Base-by-base conservation (phyloP, 2,329 filamentous ascomycete species). In the Paecilomyces variotii region DNA sequence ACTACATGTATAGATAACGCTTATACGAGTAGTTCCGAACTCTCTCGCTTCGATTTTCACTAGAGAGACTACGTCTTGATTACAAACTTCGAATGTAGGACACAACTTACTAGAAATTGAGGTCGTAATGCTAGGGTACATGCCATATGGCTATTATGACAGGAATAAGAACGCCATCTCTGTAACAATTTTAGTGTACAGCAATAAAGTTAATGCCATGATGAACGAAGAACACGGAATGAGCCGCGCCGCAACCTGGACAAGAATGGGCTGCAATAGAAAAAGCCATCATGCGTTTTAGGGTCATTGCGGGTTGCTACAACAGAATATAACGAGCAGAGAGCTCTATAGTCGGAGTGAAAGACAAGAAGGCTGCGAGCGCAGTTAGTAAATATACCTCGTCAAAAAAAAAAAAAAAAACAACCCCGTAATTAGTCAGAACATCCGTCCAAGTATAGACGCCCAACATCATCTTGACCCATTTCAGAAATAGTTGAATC, bases 401-500 rank as follows among this genome's bases (percentile, higher is more conserved):
- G 14, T n/a, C 14, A 50, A 26, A 54, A 34, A 35, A 57, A 27
- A 30, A 14, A 54, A 50, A 26, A 54, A 34, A 35, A 57, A 27
- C 49, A 14, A 54, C 28, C 9, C 39, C 25, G 52, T 25, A 9
- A 49, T 59, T 65, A 70, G 54, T 64, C 65, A 10, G 63, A 61
- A 60, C 60, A 65, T 56, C 63, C 65, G 55, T 67, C 62, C 57
- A 74, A 60, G 59, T 74, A 75, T 6, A 74, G 65, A 12, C 63
- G 62, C 26, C 66, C 63, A 62, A 74, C 66, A 24, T 74, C 70
- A 28, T 70, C 67, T 35, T 70, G 64, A 34, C 70, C 71, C 7
- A 69, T 58, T 10, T 75, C 72, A 5, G 72, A 69, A 39, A 75
- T 64, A 2, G 72, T 74, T 19, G 64, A 69, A 30, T 74, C 69